phyloP scores from a whole-genome alignment of 2,329 filamentous ascomycete genomes.

The Ophiostoma australiae region DNA sequence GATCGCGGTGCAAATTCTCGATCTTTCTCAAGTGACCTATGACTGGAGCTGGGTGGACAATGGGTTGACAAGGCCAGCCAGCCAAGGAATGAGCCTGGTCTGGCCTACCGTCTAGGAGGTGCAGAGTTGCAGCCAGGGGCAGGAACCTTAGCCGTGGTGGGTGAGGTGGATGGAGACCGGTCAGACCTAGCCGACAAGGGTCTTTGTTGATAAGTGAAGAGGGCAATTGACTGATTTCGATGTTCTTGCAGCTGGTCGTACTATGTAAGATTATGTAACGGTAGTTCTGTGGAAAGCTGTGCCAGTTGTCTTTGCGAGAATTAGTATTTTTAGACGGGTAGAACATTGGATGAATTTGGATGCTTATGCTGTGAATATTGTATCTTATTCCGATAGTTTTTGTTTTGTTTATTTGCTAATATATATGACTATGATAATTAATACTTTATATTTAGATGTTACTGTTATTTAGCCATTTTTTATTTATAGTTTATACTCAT shows the following conservation, averaged over 20 bases:
- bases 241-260: too few relatives aligned
- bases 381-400: too few relatives aligned
- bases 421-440: too few relatives aligned
- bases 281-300: not conserved
- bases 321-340: too few relatives aligned
- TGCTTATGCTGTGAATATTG: too few relatives aligned
- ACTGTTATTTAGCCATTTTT: too few relatives aligned
- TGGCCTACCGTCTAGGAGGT: not conserved
- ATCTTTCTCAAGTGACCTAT: not conserved
- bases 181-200: not conserved
- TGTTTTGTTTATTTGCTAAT: too few relatives aligned
- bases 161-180: not conserved
- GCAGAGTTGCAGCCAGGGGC: not conserved
- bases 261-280: too few relatives aligned
- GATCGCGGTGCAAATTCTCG: conserved; percentile 13
- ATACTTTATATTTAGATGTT: too few relatives aligned
- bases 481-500: too few relatives aligned
- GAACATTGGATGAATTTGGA: too few relatives aligned
- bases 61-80: conserved; percentile 5
- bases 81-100: not conserved
- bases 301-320: too few relatives aligned
- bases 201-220: conserved; percentile 4
- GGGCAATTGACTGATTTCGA: not conserved
- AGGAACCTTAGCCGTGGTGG: conserved; percentile 10
- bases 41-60: not conserved